Evolutionary conservation across 2,329 filamentous ascomycete genomes (phyloP).

Genomic region (Onygena corvina): DNA sequence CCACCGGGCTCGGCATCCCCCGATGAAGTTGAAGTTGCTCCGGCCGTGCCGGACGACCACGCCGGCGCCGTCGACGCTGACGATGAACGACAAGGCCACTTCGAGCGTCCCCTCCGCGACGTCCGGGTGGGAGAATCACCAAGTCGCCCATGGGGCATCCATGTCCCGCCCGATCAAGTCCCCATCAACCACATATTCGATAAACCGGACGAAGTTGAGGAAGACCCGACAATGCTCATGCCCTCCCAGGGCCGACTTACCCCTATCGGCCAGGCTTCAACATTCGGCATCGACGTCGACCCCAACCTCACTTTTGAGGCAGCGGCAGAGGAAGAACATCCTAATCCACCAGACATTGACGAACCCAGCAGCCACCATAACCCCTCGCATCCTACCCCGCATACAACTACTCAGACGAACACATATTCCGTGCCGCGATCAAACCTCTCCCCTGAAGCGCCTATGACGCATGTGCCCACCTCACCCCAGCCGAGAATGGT

Average conservation of each 20-base stretch:
- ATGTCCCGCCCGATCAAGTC: slow-evolving; percentile 52
- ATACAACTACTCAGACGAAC: slow-evolving; percentile 11
- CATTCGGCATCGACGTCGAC: not conserved
- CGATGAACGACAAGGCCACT: slow-evolving; percentile 57
- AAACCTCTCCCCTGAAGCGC: slow-evolving; percentile 8
- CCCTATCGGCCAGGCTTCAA: not conserved
- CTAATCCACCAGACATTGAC: not conserved
- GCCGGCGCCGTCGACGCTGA: slow-evolving; percentile 34
- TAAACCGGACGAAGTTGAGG: not conserved
- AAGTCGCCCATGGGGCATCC: slow-evolving; percentile 84
- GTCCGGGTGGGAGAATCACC: slow-evolving; percentile 89
- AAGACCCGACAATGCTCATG: not conserved
- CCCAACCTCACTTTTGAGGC: not conserved
- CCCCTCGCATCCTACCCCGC: slow-evolving; percentile 5
- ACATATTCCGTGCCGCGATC: slow-evolving; percentile 3
- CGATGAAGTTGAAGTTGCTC: not conserved
- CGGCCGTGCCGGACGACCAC: slow-evolving; percentile 11
- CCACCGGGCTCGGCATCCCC: slow-evolving; percentile 10
- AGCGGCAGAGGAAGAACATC: not conserved
- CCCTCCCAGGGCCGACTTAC: not conserved
- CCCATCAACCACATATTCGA: slow-evolving; percentile 20
- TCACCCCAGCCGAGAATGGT: slow-evolving; percentile 43
- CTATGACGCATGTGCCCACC: slow-evolving; percentile 10
- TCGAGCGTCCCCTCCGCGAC: slow-evolving; percentile 75
- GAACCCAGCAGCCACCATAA: slow-evolving; percentile 10